Conservation (phyloP, 805 yeast genomes). For the Brettanomyces anomalus region DNA sequence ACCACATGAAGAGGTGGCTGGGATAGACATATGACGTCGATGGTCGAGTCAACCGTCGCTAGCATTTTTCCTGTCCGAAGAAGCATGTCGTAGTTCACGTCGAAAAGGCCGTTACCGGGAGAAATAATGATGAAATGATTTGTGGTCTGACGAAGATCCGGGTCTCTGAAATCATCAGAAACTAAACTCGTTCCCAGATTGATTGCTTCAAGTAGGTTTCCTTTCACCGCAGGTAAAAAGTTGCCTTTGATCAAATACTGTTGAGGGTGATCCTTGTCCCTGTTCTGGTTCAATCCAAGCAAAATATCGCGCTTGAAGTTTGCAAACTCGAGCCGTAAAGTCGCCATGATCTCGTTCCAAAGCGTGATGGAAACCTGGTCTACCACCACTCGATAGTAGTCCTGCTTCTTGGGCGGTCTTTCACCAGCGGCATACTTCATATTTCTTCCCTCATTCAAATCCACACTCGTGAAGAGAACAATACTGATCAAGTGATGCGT, state of each 20-base stretch:
- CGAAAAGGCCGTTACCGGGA: conserved; percentile 91
- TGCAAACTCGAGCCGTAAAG: conserved; percentile 75
- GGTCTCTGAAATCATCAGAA: conserved; percentile 68
- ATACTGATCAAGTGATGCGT: conserved; percentile 90
- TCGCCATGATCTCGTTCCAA: conserved; percentile 91
- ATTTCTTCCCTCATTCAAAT: conserved; percentile 29
- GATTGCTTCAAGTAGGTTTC: conserved; percentile 81
- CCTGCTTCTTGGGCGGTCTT: conserved; percentile 53
- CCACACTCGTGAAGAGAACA: conserved; percentile 78
- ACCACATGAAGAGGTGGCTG: conserved; percentile 90
- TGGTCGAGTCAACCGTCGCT: conserved; percentile 70
- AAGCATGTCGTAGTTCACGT: conserved; percentile 75
- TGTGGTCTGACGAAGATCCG: conserved; percentile 84
- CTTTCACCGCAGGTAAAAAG: conserved; percentile 79
- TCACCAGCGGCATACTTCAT: conserved; percentile 60
- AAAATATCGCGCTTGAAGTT: conserved; percentile 70
- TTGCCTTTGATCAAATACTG: conserved; percentile 45
- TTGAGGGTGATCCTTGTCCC: conserved; percentile 25
- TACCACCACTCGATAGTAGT: conserved; percentile 87
- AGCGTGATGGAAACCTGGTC: conserved; percentile 84
- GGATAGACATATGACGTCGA: conserved; percentile 81
- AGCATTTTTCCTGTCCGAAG: conserved; percentile 68
- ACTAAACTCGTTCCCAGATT: conserved; percentile 74
- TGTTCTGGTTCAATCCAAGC: conserved; percentile 29
- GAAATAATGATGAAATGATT: conserved; percentile 81